A percentile compares a stretch with the other conserved stretches of the same genome.
phyloP scores from a whole-genome alignment of 2,329 filamentous ascomycete species.

The Stachybotrys elegans region DNA sequence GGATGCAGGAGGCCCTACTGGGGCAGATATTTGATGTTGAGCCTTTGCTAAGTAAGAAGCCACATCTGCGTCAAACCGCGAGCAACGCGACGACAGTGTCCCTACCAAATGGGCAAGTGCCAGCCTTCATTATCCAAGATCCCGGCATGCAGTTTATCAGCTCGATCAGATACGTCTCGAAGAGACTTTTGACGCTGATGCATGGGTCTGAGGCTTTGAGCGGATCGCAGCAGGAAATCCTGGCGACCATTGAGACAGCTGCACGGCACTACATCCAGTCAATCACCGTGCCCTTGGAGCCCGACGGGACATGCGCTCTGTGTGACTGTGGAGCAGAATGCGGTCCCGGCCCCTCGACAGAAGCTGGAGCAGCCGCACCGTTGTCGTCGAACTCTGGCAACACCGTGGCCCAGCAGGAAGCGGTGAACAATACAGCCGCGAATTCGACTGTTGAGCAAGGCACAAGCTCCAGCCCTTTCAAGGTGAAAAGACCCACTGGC shows the following conservation, averaged over 20 bases:
- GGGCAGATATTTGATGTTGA: constrained; percentile 49
- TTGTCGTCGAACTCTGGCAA: too few relatives aligned
- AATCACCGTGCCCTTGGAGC: too few relatives aligned
- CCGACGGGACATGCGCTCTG: too few relatives aligned
- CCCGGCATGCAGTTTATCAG: constrained; percentile 22
- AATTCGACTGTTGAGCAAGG: too few relatives aligned
- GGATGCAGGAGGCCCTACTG: constrained; percentile 48
- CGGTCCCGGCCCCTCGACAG: too few relatives aligned
- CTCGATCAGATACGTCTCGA: constrained; percentile 34
- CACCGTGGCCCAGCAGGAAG: too few relatives aligned
- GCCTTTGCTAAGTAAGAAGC: constrained; percentile 30
- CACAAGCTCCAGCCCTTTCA: constrained; percentile 9
- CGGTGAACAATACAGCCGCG: too few relatives aligned
- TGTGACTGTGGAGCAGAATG: too few relatives aligned
- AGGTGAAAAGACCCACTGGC: too few relatives aligned
- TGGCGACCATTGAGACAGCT: constrained; percentile 46
- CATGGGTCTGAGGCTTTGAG: constrained; percentile 30
- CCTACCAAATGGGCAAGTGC: too few relatives aligned
- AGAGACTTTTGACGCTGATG: constrained; percentile 35
- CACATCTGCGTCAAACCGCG: constrained; percentile 19
- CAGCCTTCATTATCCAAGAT: too few relatives aligned
- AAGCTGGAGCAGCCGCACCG: too few relatives aligned
- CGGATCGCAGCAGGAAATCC: constrained; percentile 36
- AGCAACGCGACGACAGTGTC: constrained; percentile 11
- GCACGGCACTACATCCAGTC: constrained; percentile 45